A percentile compares a stretch with the other conserved stretches of the same genome.
Conservation (phyloP, 768 basidiomycete species). For the Leccinum disarticulatum region DNA sequence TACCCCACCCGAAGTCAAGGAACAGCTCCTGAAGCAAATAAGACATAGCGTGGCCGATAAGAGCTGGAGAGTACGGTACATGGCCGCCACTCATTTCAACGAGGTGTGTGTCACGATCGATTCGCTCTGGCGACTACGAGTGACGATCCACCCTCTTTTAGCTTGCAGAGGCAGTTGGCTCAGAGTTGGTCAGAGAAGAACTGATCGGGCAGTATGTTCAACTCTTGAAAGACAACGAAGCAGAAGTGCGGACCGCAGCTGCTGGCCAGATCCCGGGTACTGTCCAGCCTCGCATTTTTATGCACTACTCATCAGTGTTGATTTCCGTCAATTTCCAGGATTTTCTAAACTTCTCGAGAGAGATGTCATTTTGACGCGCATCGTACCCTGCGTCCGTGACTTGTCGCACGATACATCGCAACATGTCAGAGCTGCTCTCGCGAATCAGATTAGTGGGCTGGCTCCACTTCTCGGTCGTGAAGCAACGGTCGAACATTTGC, state of each 20-base stretch:
- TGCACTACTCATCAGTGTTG: constrained; percentile 1
- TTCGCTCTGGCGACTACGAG: not conserved
- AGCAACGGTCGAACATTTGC: constrained; percentile 92
- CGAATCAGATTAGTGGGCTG: constrained; percentile 93
- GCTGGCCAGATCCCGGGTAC: constrained; percentile 95
- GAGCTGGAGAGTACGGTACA: constrained; percentile 98
- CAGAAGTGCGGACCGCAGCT: constrained; percentile 95
- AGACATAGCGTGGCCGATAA: constrained; percentile 89
- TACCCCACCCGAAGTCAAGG: constrained; percentile 85
- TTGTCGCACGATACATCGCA: constrained; percentile 92
- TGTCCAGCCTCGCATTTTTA: constrained; percentile 11
- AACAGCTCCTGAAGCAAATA: constrained; percentile 84
- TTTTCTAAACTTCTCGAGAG: constrained; percentile 93
- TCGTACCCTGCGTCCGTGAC: constrained; percentile 94
- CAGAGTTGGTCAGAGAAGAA: constrained; percentile 90
- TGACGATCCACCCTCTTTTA: constrained; percentile 28
- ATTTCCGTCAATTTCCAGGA: constrained; percentile 47
- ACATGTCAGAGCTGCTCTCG: constrained; percentile 95
- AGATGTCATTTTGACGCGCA: constrained; percentile 88
- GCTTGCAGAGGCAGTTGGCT: constrained; percentile 90
- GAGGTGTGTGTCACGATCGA: constrained; percentile 52
- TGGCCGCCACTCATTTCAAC: constrained; percentile 97
- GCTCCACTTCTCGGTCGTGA: constrained; percentile 93
- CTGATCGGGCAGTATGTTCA: constrained; percentile 91
- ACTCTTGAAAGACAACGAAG: constrained; percentile 96